phyloP scores from a whole-genome alignment of 305 asterid genomes.

The Fraxinus floribunda region DNA sequence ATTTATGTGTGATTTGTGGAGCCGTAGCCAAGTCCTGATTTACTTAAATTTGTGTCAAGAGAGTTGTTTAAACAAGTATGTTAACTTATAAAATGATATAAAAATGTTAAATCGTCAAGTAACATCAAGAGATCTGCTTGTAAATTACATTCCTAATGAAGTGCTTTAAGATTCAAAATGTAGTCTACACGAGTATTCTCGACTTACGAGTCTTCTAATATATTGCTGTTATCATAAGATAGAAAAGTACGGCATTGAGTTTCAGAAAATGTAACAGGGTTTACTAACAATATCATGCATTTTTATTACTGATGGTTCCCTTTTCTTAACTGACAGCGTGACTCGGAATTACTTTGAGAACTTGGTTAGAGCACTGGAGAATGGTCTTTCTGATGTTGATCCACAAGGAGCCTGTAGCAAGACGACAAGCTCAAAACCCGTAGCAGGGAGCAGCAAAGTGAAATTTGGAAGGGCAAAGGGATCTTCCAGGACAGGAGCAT shows the following conservation, averaged over 20 bases:
- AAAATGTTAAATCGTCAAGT: not conserved
- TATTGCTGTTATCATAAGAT: not conserved
- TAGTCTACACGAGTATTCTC: not conserved
- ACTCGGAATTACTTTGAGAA: conserved; percentile 48
- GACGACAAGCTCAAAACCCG: conserved; percentile 42
- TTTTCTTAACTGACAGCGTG: conserved; percentile 43
- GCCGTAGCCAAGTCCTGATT: not conserved
- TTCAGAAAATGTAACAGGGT: not conserved
- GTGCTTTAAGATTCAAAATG: not conserved
- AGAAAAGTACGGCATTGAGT: not conserved
- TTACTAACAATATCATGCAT: not conserved
- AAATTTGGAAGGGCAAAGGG: conserved; percentile 60
- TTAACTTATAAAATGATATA: not conserved
- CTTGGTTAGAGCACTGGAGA: conserved; percentile 54
- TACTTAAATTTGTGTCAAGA: not conserved
- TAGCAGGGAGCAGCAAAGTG: conserved; percentile 69
- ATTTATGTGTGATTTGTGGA: not conserved
- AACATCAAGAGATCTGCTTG: not conserved
- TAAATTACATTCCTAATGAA: not conserved
- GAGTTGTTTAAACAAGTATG: not conserved
- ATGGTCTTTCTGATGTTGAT: conserved; percentile 52
- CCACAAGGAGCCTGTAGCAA: conserved; percentile 55
- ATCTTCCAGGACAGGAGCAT: conserved; percentile 39
- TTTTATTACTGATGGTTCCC: not conserved
- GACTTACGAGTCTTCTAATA: not conserved